Conservation (phyloP, 768 basidiomycete genomes). For the Lentinula guzmanii region DNA sequence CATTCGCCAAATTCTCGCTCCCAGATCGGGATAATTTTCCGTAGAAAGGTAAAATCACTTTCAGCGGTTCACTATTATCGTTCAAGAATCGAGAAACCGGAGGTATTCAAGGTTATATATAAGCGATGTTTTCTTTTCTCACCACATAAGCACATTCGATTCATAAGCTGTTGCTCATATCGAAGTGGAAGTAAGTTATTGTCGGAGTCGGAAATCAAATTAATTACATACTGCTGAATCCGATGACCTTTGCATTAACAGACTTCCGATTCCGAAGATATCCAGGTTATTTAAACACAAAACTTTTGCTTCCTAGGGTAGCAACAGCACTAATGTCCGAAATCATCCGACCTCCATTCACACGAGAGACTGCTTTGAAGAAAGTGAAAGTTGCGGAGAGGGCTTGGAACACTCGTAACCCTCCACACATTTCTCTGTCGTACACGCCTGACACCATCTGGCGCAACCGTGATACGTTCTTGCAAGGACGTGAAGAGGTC, state of each 20-base stretch:
- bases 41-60: no score
- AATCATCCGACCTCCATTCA: slow-evolving; percentile 15
- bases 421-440: slow-evolving; percentile 32
- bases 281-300: background rate
- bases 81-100: no score
- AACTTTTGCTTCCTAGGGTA: background rate
- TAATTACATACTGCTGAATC: background rate
- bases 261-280: background rate
- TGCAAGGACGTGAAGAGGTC: slow-evolving; percentile 36
- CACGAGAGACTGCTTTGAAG: slow-evolving; percentile 22
- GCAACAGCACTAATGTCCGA: background rate
- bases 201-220: background rate
- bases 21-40: no score
- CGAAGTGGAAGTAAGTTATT: background rate
- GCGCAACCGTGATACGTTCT: slow-evolving; percentile 50
- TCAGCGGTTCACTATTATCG: no score
- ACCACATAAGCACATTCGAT: no score
- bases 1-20: no score
- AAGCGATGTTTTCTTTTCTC: no score
- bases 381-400: slow-evolving; percentile 49
- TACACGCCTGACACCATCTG: slow-evolving; percentile 50
- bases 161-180: no score
- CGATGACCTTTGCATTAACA: background rate
- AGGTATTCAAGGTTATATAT: no score
- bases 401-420: slow-evolving; percentile 41